These are phyloP conservation scores for Amanita phalloides DNA, from an alignment of 768 basidiomycete genomes.

Conservation along the genomic window DNA sequence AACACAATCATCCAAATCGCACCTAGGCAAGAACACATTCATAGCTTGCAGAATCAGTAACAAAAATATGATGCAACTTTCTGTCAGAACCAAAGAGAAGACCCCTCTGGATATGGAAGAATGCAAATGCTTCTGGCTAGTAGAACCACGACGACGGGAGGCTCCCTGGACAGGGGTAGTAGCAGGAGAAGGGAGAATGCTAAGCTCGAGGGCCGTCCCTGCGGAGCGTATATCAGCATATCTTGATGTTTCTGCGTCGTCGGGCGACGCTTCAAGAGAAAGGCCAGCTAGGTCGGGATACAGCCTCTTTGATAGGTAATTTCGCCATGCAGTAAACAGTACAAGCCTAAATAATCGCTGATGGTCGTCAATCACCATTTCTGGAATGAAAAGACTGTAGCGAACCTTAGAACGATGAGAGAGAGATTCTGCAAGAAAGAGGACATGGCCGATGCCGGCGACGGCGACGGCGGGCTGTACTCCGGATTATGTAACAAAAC, in stretches of 20 bases:
- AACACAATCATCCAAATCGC: constrained; percentile 14
- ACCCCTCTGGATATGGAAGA: constrained; percentile 43
- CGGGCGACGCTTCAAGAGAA: constrained; percentile 21
- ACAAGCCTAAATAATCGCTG: constrained; percentile 23
- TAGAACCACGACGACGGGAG: constrained; percentile 11
- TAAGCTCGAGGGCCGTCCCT: constrained; percentile 24
- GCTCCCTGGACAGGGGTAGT: constrained; percentile 17
- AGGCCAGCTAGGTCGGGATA: constrained; percentile 45
- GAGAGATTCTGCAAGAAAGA: background rate
- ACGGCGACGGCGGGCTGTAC: background rate
- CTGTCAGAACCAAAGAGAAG: constrained; percentile 66
- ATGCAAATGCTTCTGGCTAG: constrained; percentile 25
- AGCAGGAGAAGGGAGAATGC: constrained; percentile 26
- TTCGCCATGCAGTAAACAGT: constrained; percentile 48
- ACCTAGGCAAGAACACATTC: constrained; percentile 44
- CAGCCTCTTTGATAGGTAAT: constrained; percentile 44
- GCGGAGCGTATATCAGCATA: constrained; percentile 10
- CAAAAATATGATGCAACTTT: constrained; percentile 62
- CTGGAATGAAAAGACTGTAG: no score
- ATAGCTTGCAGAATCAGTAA: constrained; percentile 66
- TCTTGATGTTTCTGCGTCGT: constrained; percentile 10
- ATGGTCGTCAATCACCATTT: background rate
- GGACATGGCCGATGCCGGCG: background rate
- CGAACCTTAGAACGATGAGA: background rate
- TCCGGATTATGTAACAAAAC: background rate